phyloP scores from a whole-genome alignment of 1,284 basidiomycete species.

The Cryptococcus neoformans region DNA sequence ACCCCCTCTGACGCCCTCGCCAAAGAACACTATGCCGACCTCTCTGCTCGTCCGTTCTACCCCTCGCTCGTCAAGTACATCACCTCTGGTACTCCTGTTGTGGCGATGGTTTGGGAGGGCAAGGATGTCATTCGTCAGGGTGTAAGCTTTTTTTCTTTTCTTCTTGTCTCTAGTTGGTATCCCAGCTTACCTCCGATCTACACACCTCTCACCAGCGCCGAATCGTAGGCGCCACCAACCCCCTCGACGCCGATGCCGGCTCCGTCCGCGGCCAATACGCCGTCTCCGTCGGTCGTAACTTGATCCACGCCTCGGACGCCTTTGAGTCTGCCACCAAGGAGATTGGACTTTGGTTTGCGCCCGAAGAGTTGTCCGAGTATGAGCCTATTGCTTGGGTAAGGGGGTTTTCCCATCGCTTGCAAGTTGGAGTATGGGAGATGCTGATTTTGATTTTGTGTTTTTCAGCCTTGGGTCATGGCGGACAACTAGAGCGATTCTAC shows the following conservation, averaged over 20 bases:
- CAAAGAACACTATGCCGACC: conserved; percentile 46
- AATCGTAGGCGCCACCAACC: conserved; percentile 48
- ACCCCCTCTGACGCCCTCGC: conserved; percentile 42
- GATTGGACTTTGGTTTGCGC: conserved; percentile 53
- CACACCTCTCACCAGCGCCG: too few species aligned
- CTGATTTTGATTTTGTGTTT: not conserved
- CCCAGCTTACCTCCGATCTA: too few species aligned
- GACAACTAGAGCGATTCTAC: conserved; percentile 41
- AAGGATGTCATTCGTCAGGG: conserved; percentile 47
- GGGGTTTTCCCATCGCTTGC: not conserved
- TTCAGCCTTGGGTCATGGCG: conserved; percentile 41
- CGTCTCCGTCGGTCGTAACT: conserved; percentile 49
- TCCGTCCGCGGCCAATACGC: conserved; percentile 45
- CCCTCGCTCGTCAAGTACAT: conserved; percentile 45
- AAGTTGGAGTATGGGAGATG: not conserved
- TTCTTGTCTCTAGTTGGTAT: not conserved
- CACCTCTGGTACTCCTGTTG: conserved; percentile 46
- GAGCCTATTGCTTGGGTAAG: conserved; percentile 45
- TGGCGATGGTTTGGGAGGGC: conserved; percentile 48
- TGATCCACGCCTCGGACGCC: conserved; percentile 53
- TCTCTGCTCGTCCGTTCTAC: conserved; percentile 44
- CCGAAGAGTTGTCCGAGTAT: conserved; percentile 50
- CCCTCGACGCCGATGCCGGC: conserved; percentile 40
- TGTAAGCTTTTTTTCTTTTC: conserved; percentile 18
- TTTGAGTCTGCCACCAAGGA: conserved; percentile 53